These are phyloP conservation scores for Globisporangium megalacanthum DNA, from an alignment of 352 stramenopile species.

Conservation along the genomic window DNA sequence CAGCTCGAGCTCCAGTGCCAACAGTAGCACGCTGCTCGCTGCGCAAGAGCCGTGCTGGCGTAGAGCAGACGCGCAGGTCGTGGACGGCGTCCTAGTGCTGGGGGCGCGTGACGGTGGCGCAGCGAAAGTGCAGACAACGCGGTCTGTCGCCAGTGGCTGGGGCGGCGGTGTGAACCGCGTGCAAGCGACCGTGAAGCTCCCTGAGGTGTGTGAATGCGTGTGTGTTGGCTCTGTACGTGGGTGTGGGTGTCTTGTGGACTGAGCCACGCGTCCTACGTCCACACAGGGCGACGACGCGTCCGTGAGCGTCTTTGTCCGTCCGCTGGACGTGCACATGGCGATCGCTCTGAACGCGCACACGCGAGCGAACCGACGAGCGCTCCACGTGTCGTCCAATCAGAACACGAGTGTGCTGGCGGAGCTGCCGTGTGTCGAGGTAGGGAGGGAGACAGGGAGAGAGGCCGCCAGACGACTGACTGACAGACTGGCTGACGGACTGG, in stretches of 20 bases:
- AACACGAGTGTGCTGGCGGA: conserved; percentile 27
- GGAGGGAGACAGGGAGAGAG: too few species aligned
- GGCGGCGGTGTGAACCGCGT: conserved; percentile 6
- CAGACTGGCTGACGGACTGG: not conserved
- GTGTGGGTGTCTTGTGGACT: not conserved
- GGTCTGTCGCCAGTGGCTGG: conserved; percentile 3
- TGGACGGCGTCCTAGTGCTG: conserved; percentile 5
- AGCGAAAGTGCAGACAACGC: conserved; percentile 6
- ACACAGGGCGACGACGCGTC: conserved; percentile 4
- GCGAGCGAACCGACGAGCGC: conserved; percentile 12
- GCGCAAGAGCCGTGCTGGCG: conserved; percentile 14
- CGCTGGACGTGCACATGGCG: conserved; percentile 20
- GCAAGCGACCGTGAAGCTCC: conserved; percentile 6
- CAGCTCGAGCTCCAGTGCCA: not conserved
- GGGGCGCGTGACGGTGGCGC: not conserved
- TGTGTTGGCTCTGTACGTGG: not conserved
- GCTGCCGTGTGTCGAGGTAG: conserved; percentile 36
- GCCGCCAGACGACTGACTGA: not conserved
- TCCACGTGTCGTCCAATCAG: conserved; percentile 23
- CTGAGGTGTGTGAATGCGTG: conserved; percentile 2
- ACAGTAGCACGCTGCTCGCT: not conserved
- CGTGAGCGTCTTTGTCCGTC: conserved; percentile 21
- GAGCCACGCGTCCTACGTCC: not conserved
- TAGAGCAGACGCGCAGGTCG: conserved; percentile 13
- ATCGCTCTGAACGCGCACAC: conserved; percentile 14